Evolutionary conservation across 805 yeast species (phyloP), one percentile per base, ranked within the genome.

Genomic region (Candida palmyrensis): DNA sequence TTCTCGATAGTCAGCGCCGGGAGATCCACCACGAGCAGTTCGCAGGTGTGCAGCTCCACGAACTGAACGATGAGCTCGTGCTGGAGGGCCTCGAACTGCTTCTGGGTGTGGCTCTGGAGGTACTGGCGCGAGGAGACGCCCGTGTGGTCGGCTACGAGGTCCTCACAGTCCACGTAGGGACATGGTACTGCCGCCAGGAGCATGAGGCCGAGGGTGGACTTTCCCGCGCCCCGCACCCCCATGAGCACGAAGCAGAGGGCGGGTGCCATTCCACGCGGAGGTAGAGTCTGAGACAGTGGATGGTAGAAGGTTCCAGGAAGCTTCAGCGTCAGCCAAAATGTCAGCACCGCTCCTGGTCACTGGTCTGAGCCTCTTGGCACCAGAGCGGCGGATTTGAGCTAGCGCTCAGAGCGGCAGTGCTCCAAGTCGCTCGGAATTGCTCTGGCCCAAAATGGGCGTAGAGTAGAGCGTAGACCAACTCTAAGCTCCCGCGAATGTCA

Each of bases 221-320:
- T 45, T 6, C 49, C 49, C 11, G 39, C 45, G 3, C 49, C 49
- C 25, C 49, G 37, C 9, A 43, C 37, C 8, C 49, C 49, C 3
- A 41, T 38, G 9, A 45, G 32, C 8, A 44, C 38, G 14, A 42
- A 32, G 11, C 23, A 25, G 9, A n/a, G n/a, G n/a, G n/a, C n/a
- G n/a, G n/a, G n/a, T n/a, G n/a, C n/a, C n/a, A n/a, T n/a, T n/a
- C n/a, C n/a, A n/a, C n/a, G n/a, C n/a, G n/a, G n/a, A n/a, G n/a
- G n/a, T n/a, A n/a, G n/a, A n/a, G n/a, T n/a, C n/a, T n/a, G n/a
- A n/a, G n/a, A n/a, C n/a, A n/a, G n/a, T n/a, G n/a, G n/a, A n/a
- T n/a, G n/a, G n/a, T n/a, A n/a, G n/a, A n/a, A n/a, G n/a, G n/a
- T n/a, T n/a, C n/a, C n/a, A n/a, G n/a, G n/a, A n/a, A n/a, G n/a